phyloP scores from a whole-genome alignment of 2,329 filamentous ascomycete genomes.

The Cordyceps fumosorosea region DNA sequence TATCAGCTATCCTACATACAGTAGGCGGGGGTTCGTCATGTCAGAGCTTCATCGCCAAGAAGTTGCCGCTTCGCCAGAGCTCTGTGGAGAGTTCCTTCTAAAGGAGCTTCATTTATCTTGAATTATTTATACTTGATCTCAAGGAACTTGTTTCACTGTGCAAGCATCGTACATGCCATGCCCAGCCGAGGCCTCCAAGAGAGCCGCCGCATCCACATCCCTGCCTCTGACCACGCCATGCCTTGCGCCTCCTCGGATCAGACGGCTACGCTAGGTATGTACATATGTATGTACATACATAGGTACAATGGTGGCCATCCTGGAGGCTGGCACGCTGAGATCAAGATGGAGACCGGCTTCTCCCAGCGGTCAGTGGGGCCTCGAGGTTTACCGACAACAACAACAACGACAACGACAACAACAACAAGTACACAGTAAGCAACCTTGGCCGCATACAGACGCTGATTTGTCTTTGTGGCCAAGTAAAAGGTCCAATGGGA shows the following conservation, averaged over 20 bases:
- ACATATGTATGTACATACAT: too few relatives aligned
- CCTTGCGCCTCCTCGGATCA: slow-evolving; percentile 4
- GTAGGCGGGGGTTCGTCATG: too few relatives aligned
- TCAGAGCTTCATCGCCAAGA: slow-evolving; percentile 3
- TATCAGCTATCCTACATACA: neutral
- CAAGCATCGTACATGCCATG: neutral
- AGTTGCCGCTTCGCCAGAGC: neutral
- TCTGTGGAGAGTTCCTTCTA: neutral
- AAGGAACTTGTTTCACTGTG: neutral
- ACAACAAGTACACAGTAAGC: too few relatives aligned
- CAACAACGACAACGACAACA: too few relatives aligned
- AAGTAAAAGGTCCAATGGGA: too few relatives aligned
- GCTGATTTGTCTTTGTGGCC: too few relatives aligned
- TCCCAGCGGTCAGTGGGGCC: too few relatives aligned
- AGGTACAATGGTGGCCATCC: too few relatives aligned
- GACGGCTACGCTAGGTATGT: slow-evolving; percentile 2
- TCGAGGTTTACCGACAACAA: too few relatives aligned
- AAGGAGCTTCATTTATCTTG: neutral
- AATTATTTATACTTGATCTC: neutral
- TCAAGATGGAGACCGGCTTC: too few relatives aligned
- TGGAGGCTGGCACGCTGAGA: too few relatives aligned
- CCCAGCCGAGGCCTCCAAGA: neutral
- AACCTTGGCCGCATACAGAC: too few relatives aligned
- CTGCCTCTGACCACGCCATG: neutral
- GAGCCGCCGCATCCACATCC: neutral